Base-by-base conservation (phyloP, 176 grass and related monocot species). In the Tillandsia fasciculata region DNA sequence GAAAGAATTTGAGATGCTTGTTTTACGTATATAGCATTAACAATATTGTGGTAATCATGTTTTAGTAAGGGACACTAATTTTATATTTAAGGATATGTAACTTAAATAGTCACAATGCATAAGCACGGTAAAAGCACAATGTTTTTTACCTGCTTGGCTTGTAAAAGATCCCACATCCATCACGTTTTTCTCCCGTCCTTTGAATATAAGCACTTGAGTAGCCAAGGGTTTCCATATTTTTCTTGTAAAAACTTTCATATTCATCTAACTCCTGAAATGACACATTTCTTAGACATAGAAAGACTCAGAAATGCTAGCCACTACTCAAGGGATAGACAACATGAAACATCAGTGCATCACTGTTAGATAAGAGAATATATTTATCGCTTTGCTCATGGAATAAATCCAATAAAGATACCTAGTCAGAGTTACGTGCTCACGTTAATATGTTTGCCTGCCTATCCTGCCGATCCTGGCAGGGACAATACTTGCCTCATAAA, bases 111-210 rank as follows among this genome's bases (percentile, higher is more conserved):
- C 9, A 6, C 52, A 12, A n/a, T n/a, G 18, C 18, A 58, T 14
- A 58, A 68, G 13, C 12, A 69, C 63, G 10, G 68, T 18, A 9
- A 76, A 28, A 51, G 51, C 3, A 53, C 14, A 48, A 14, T 52
- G 51, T 53, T 66, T 59, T 26, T 27, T 77, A 91, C 93, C 89
- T 83, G 64, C 79, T 83, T 57, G 75, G 64, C 72, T 90, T 97
- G 76, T 92, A 92, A 69, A 97, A 85, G 57, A 97, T 97, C 13
- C 93, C 89, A 85, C 93, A 97, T 53, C 93, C 93, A 77, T 97
- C 93, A 63, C 54, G 70, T 87, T 97, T 92, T 29, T 82, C 76
- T 24, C 93, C 86, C 49, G 81, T 88, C 83, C 93, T 86, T 67
- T 97, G 89, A 72, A 97, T 77, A 74, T 97, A 97, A 81, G 92